These are phyloP conservation scores for Annona squamosa DNA, from an alignment of 164 flowering plant species.

Conservation along the genomic window DNA sequence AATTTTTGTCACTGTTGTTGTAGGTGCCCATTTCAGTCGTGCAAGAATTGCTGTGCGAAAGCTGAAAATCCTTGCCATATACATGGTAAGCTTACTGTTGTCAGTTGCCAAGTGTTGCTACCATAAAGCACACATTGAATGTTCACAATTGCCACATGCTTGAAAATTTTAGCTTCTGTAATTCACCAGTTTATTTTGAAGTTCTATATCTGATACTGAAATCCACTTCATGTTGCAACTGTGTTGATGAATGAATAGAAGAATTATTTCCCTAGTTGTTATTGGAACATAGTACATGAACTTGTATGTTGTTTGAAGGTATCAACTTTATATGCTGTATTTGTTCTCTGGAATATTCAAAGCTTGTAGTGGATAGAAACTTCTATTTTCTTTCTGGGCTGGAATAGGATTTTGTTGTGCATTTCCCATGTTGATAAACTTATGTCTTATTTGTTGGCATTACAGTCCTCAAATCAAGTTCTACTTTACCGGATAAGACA, in stretches of 20 bases:
- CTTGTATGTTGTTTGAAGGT: neutral
- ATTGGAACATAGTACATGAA: slow-evolving; percentile 2
- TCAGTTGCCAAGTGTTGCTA: neutral
- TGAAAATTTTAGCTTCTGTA: too few relatives aligned
- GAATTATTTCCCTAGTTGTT: neutral
- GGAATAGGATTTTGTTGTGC: neutral
- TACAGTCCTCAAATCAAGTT: slow-evolving; percentile 75
- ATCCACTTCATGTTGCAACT: too few relatives aligned
- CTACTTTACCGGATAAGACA: slow-evolving; percentile 54
- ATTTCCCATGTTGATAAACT: neutral
- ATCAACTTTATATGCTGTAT: neutral
- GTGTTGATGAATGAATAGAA: too few relatives aligned
- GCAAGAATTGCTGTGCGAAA: slow-evolving; percentile 95
- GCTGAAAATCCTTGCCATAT: slow-evolving; percentile 91
- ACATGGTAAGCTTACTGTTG: slow-evolving; percentile 54
- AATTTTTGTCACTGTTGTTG: slow-evolving; percentile 3
- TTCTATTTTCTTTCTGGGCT: neutral
- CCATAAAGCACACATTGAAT: too few relatives aligned
- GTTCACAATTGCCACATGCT: too few relatives aligned
- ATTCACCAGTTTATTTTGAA: too few relatives aligned
- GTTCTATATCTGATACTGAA: too few relatives aligned
- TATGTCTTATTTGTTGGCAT: neutral
- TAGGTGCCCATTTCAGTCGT: slow-evolving; percentile 87
- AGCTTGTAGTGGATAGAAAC: neutral
- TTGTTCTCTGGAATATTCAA: neutral